A percentile compares a stretch with the other conserved stretches of the same genome.
Conservation (phyloP, 352 stramenopile genomes). For the Discostella stelligera region DNA sequence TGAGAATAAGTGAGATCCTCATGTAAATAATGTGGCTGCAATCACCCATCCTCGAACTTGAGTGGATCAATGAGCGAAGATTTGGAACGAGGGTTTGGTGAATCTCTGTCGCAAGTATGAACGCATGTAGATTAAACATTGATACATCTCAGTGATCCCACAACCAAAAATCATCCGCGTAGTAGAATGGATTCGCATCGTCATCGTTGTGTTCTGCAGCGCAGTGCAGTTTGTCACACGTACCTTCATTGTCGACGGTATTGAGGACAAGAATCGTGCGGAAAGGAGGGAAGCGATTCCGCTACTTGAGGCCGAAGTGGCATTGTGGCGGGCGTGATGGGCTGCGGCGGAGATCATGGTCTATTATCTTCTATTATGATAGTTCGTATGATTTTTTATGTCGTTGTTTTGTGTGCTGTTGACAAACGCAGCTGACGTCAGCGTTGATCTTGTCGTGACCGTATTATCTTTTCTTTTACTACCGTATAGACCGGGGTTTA, state of each 20-base stretch:
- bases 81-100: slow-evolving; percentile 25
- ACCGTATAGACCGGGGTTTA: too few relatives aligned
- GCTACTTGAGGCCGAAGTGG: background rate
- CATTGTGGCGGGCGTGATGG: slow-evolving; percentile 17
- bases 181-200: too few relatives aligned
- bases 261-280: slow-evolving; percentile 49
- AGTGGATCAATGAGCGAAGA: slow-evolving; percentile 20
- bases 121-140: slow-evolving; percentile 4
- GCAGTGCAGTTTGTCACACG: background rate
- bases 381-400: too few relatives aligned
- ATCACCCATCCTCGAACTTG: slow-evolving; percentile 20
- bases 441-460: too few relatives aligned
- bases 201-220: background rate
- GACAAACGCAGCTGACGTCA: too few relatives aligned
- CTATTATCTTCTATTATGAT: too few relatives aligned
- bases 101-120: slow-evolving; percentile 39
- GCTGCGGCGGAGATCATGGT: slow-evolving; percentile 39
- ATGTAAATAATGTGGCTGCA: too few relatives aligned
- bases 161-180: too few relatives aligned
- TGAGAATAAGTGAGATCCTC: too few relatives aligned
- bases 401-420: too few relatives aligned
- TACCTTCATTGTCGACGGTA: slow-evolving; percentile 60
- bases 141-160: too few relatives aligned
- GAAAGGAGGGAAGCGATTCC: slow-evolving; percentile 16
- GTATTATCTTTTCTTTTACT: too few relatives aligned